Evolutionary conservation across 805 yeast species (phyloP).

Genomic region (Schwanniomyces sp.): DNA sequence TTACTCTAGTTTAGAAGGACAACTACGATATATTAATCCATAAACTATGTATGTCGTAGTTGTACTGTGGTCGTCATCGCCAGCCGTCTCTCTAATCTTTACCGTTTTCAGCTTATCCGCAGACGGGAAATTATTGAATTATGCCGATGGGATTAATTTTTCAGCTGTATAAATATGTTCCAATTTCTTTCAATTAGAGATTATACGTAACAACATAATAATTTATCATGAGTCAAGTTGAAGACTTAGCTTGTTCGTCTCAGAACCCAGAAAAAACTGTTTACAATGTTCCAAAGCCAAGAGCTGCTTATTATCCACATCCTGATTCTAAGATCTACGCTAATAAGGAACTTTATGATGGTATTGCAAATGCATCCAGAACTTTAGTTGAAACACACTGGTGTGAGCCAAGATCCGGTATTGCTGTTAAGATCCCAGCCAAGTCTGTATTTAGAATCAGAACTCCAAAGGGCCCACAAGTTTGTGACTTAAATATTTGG

Average conservation of each 20-base stretch:
- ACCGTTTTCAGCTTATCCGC: neutral
- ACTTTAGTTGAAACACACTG: conserved; percentile 41
- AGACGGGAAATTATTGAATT: neutral
- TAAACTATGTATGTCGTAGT: too few species aligned
- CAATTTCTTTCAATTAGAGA: neutral
- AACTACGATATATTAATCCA: too few species aligned
- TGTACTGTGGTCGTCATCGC: neutral
- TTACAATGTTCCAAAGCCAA: conserved; percentile 43
- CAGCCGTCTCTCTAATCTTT: neutral
- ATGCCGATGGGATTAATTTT: neutral
- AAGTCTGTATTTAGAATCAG: conserved; percentile 58
- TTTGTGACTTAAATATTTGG: conserved; percentile 70
- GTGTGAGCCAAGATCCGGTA: conserved; percentile 57
- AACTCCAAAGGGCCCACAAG: conserved; percentile 71
- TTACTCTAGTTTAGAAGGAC: too few species aligned
- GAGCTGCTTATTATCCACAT: conserved; percentile 58
- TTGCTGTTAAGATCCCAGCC: conserved; percentile 63
- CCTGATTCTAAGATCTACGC: conserved; percentile 54
- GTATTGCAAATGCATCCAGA: conserved; percentile 45
- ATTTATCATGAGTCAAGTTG: neutral
- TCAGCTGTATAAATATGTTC: neutral
- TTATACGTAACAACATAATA: neutral
- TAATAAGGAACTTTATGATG: conserved; percentile 45
- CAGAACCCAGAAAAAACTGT: conserved; percentile 34
- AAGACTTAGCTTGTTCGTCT: conserved; percentile 19